Conservation (phyloP, 495 filamentous ascomycete genomes). For the Penicillium bialowiezense region DNA sequence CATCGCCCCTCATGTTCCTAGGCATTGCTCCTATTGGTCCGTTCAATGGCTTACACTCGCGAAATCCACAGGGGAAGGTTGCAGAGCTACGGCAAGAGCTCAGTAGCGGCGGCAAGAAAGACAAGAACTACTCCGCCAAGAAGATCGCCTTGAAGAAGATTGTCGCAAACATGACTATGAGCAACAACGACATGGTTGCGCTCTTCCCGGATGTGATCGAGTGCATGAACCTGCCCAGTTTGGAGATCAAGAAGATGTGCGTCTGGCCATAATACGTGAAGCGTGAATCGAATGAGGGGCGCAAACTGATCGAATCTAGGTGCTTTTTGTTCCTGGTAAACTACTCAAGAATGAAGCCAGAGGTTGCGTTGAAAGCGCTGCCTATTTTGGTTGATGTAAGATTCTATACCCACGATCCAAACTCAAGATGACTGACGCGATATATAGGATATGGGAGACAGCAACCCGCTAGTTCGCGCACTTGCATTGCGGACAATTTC, state of each 20-base stretch:
- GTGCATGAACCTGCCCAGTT: slow-evolving; percentile 88
- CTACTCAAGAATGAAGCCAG: slow-evolving; percentile 91
- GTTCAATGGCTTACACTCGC: slow-evolving; percentile 38
- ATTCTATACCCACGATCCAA: slow-evolving; percentile 1
- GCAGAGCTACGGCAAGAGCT: slow-evolving; percentile 95
- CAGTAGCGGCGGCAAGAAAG: slow-evolving; percentile 91
- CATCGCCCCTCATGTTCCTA: slow-evolving; percentile 27
- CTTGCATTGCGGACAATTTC: slow-evolving; percentile 93
- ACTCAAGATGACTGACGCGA: slow-evolving; percentile 3
- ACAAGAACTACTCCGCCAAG: slow-evolving; percentile 95
- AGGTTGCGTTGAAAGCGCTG: slow-evolving; percentile 89
- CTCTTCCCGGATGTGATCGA: slow-evolving; percentile 92
- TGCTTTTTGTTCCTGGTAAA: slow-evolving; percentile 98
- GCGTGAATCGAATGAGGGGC: neutral
- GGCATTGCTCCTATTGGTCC: slow-evolving; percentile 29
- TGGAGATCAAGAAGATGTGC: slow-evolving; percentile 99
- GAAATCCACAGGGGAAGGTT: slow-evolving; percentile 83
- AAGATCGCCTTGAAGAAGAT: slow-evolving; percentile 99
- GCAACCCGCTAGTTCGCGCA: slow-evolving; percentile 88
- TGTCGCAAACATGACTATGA: slow-evolving; percentile 99
- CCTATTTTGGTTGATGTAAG: slow-evolving; percentile 79
- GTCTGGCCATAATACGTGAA: slow-evolving; percentile 18
- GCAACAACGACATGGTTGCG: slow-evolving; percentile 99
- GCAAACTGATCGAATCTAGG: slow-evolving; percentile 51
- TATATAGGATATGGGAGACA: slow-evolving; percentile 84